Conservation (phyloP, 179 eudicot genomes). For the Silene noctiflora region DNA sequence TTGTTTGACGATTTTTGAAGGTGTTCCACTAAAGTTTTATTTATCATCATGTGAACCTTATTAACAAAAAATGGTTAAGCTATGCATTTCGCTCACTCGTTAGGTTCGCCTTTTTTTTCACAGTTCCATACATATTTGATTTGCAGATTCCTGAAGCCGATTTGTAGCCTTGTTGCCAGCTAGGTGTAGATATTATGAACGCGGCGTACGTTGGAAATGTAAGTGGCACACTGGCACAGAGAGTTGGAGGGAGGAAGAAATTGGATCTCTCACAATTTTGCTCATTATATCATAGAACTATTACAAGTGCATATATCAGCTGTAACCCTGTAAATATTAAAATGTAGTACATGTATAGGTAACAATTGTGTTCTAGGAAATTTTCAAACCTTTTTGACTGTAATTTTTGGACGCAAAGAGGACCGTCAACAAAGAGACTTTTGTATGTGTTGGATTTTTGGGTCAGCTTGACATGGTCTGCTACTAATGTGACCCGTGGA, state of each 20-base stretch:
- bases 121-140: constrained; percentile 1
- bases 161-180: constrained; percentile 4
- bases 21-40: background rate
- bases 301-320: background rate
- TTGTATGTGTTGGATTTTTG: background rate
- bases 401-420: background rate
- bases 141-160: constrained; percentile 31
- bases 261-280: constrained; percentile 13
- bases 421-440: background rate
- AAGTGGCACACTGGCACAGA: constrained; percentile 9
- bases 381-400: background rate
- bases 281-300: constrained; percentile 1
- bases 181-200: constrained; percentile 20
- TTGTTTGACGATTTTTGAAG: background rate
- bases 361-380: constrained; percentile 11
- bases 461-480: constrained; percentile 18
- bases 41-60: background rate
- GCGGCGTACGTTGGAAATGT: background rate
- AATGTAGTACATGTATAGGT: constrained; percentile 18
- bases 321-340: constrained; percentile 24
- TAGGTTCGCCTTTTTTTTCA: background rate
- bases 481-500: background rate
- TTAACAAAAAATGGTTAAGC: background rate
- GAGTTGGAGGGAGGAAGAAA: background rate
- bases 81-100: background rate